phyloP scores from a whole-genome alignment of 129 eudicot species.

The Arctium minus region DNA sequence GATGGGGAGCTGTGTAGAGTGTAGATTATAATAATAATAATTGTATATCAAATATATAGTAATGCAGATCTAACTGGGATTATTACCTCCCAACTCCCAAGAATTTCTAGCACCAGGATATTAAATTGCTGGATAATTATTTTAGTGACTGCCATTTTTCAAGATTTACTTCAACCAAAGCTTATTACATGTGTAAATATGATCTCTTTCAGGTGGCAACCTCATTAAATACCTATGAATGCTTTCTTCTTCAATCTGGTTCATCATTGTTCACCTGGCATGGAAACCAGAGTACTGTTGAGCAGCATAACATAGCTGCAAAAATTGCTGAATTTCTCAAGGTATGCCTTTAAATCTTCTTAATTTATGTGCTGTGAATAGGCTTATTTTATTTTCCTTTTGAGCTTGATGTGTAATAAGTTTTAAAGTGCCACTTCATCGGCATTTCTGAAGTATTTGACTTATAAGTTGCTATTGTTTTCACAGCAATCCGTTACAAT shows the following conservation, averaged over 20 bases:
- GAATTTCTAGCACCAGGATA: background rate
- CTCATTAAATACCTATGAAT: conserved; percentile 73
- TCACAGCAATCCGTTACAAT: too few species aligned
- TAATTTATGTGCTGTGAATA: background rate
- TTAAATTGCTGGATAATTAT: background rate
- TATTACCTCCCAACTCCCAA: background rate
- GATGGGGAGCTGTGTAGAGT: too few species aligned
- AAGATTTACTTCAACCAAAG: background rate
- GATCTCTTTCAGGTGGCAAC: conserved; percentile 63
- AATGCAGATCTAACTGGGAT: background rate
- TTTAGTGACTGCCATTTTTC: background rate
- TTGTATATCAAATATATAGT: too few species aligned
- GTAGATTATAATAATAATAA: too few species aligned
- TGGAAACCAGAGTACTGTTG: conserved; percentile 79
- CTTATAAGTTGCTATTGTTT: background rate
- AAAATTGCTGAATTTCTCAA: conserved; percentile 91
- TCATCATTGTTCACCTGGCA: conserved; percentile 85
- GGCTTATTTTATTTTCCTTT: background rate
- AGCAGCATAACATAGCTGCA: conserved; percentile 82
- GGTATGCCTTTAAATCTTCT: conserved; percentile 37
- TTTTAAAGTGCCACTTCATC: background rate
- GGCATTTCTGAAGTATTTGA: background rate
- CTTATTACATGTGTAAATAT: conserved; percentile 4
- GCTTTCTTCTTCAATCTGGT: conserved; percentile 94
- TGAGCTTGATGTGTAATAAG: background rate